phyloP scores from a whole-genome alignment of 371 early-diverging fungal species.

The Mortierella sp. region DNA sequence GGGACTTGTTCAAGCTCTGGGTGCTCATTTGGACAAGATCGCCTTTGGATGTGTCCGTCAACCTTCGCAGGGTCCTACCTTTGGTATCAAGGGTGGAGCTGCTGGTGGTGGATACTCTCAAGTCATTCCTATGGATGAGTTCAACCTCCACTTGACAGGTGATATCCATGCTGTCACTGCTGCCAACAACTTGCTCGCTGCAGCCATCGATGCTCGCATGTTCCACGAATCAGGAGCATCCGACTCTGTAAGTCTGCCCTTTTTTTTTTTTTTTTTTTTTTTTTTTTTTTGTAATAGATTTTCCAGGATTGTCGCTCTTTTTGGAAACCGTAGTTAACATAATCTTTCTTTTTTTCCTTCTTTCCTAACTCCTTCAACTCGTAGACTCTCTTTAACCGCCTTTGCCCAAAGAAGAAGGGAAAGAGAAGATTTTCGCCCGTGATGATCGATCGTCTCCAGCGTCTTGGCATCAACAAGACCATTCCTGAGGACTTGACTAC shows the following conservation, averaged over 20 bases:
- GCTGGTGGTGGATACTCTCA: conserved; percentile 98
- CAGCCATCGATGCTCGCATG: conserved; percentile 96
- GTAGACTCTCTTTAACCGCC: conserved; percentile 84
- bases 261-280: neutral
- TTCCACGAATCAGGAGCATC: conserved; percentile 84
- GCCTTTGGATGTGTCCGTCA: conserved; percentile 97
- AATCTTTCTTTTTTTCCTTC: neutral
- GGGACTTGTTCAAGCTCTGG: conserved; percentile 93
- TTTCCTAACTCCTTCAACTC: neutral
- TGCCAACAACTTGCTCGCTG: conserved; percentile 95
- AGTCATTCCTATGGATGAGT: conserved; percentile 99
- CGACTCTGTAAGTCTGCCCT: conserved; percentile 17
- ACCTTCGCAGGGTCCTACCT: conserved; percentile 97
- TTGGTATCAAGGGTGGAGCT: conserved; percentile 98
- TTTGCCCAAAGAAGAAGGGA: conserved; percentile 91
- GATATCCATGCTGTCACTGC: conserved; percentile 98
- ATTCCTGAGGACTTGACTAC: conserved; percentile 80
- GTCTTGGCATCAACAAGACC: conserved; percentile 86
- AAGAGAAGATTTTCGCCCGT: conserved; percentile 82
- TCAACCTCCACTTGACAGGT: conserved; percentile 97
- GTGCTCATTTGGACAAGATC: conserved; percentile 88
- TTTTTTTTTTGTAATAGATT: neutral
- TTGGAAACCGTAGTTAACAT: neutral
- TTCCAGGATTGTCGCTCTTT: neutral
- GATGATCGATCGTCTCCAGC: conserved; percentile 84